Evolutionary conservation across 148 eudicot species (phyloP), one percentile per base, ranked within the genome.

Genomic region (Vaccinium macrocarpon): DNA sequence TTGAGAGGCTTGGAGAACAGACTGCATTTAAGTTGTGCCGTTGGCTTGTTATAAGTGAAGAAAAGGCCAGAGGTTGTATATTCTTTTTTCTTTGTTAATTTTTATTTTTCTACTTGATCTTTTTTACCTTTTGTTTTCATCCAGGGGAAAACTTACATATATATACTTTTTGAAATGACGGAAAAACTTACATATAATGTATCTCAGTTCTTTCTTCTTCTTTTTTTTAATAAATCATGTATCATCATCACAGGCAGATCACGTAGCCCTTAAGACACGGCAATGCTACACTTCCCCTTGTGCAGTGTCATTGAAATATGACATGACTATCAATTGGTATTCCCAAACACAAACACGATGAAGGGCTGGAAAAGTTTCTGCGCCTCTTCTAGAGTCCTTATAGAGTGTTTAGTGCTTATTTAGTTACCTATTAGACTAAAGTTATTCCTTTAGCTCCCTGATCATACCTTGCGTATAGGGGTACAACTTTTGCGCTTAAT

Each of bases 1-100:
- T 87, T 95, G 52, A 84, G 98, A 92, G 95, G 98, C 35, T 91
- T 95, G 94, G 98, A 94, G 87, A 94, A 94, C 89, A 88, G 98
- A 86, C 87, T 95, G 87, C 96, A 92, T 82, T 92, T 95, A 32
- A 95, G 96, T 88, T 94, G 98, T 81, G 96, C 82, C 19, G 98
- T 94, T 74, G 98, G 96, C 76, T 89, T 95, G 87, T 90, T 94
- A 87, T 94, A 87, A 89, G 87, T 86, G 78, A 46, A 56, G 57
- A 79, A 79, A 62, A 82, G 52, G 83, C 53, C 77, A 76, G 82
- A 81, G 70, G 53, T 57, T 62, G 68, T 90, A 90, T 88, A 91
- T 84, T 88, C 90, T 82, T 88, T 38, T 76, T 72, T 76, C 38
- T 55, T 80, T 52, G 79, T 81, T 77, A 32, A 49, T 51, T 46